phyloP scores from a whole-genome alignment of 495 filamentous ascomycete species.

The Xylaria intraflava region DNA sequence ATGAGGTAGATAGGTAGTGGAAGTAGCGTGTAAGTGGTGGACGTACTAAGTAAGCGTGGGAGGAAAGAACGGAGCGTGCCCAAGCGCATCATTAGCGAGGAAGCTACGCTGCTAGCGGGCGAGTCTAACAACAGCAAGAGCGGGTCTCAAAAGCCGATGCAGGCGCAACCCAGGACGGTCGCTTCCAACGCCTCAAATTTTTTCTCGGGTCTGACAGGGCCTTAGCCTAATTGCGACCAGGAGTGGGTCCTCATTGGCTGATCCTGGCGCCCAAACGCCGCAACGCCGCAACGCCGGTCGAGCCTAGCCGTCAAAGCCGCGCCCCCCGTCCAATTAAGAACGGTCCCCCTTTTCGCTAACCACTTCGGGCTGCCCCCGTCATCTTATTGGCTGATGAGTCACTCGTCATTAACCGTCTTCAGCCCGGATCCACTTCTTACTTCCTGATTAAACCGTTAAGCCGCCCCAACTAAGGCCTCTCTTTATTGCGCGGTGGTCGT shows the following conservation, averaged over 20 bases:
- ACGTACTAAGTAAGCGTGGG: too few species aligned
- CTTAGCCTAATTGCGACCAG: slow-evolving; percentile 3
- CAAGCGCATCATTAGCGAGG: not conserved
- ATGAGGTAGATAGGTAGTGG: too few species aligned
- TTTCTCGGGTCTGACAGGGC: slow-evolving; percentile 11
- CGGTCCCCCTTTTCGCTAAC: not conserved
- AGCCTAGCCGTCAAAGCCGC: not conserved
- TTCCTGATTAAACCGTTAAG: not conserved
- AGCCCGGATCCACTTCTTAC: not conserved
- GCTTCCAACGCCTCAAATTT: slow-evolving; percentile 6
- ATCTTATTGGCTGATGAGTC: slow-evolving; percentile 6
- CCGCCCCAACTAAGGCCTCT: too few species aligned
- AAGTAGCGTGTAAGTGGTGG: too few species aligned
- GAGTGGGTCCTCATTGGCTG: not conserved
- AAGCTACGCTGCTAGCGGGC: not conserved
- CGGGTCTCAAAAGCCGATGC: not conserved
- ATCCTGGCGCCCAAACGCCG: not conserved
- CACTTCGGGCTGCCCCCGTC: not conserved
- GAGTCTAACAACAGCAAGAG: not conserved
- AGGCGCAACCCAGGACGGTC: too few species aligned
- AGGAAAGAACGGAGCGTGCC: too few species aligned
- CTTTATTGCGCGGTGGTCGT: too few species aligned
- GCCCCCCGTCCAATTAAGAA: not conserved
- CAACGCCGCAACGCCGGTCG: not conserved
- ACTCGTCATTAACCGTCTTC: slow-evolving; percentile 1